phyloP scores from a whole-genome alignment of 148 eudicot genomes.

The Fagopyrum tataricum region DNA sequence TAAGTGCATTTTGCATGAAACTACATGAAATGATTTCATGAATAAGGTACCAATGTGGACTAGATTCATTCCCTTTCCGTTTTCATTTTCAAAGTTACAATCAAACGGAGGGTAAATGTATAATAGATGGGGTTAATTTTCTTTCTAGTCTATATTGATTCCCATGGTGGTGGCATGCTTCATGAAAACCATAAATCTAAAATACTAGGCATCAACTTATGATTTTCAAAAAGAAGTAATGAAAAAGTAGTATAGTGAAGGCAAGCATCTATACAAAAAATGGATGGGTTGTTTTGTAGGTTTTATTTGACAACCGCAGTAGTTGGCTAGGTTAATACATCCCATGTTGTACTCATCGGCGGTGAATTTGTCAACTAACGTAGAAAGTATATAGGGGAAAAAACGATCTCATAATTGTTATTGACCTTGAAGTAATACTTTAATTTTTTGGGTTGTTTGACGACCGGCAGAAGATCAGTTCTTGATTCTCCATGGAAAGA shows the following conservation, averaged over 20 bases:
- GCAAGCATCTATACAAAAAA: slow-evolving; percentile 85
- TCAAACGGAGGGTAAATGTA: no score
- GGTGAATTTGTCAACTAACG: slow-evolving; percentile 33
- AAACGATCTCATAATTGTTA: slow-evolving; percentile 60
- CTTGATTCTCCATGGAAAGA: slow-evolving; percentile 99
- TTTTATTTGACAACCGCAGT: slow-evolving; percentile 84
- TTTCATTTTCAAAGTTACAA: no score
- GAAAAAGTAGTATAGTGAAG: slow-evolving; percentile 70
- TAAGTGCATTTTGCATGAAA: no score
- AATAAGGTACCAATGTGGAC: no score
- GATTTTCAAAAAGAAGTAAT: slow-evolving; percentile 92
- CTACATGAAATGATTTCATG: no score
- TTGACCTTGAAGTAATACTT: slow-evolving; percentile 34
- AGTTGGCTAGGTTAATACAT: slow-evolving; percentile 72
- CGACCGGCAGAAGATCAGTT: slow-evolving; percentile 87
- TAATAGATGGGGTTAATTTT: slow-evolving; percentile 13
- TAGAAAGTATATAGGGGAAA: slow-evolving; percentile 61
- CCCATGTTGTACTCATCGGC: slow-evolving; percentile 93
- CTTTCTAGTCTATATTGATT: slow-evolving; percentile 61
- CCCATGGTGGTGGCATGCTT: slow-evolving; percentile 68
- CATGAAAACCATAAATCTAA: slow-evolving; percentile 96
- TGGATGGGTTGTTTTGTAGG: slow-evolving; percentile 88
- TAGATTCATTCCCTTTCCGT: no score
- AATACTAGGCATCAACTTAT: slow-evolving; percentile 84
- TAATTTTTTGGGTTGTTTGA: slow-evolving; percentile 72